phyloP scores from a whole-genome alignment of 805 yeast species.

The Lachancea meyersii region DNA sequence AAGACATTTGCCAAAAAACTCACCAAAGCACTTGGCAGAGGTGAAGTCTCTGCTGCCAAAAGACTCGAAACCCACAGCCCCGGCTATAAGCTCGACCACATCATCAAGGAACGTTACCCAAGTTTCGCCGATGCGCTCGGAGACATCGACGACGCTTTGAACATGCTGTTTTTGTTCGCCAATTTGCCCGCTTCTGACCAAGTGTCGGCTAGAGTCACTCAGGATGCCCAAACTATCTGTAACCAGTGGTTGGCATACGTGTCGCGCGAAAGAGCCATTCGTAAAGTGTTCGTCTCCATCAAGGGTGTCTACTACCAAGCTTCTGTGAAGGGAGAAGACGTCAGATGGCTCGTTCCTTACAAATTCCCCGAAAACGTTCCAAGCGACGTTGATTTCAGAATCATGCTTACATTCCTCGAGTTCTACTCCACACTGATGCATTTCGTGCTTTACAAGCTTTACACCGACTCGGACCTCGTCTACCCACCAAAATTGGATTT shows the following conservation, averaged over 20 bases:
- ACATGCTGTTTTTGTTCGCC: constrained; percentile 89
- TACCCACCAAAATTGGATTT: constrained; percentile 86
- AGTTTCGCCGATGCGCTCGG: constrained; percentile 86
- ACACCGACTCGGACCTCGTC: constrained; percentile 75
- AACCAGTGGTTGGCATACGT: constrained; percentile 95
- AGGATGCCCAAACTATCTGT: constrained; percentile 78
- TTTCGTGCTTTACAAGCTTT: constrained; percentile 78
- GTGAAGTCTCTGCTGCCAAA: constrained; percentile 85
- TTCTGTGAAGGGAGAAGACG: constrained; percentile 79
- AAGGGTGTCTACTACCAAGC: constrained; percentile 97
- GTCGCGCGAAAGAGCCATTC: constrained; percentile 72
- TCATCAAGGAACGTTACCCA: constrained; percentile 93
- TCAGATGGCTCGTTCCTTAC: constrained; percentile 95
- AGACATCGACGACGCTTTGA: constrained; percentile 91
- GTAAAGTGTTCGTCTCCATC: constrained; percentile 90
- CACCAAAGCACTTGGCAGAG: constrained; percentile 83
- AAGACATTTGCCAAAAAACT: constrained; percentile 89
- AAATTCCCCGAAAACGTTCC: constrained; percentile 96
- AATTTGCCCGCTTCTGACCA: constrained; percentile 90
- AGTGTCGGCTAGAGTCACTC: constrained; percentile 73
- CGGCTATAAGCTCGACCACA: constrained; percentile 77
- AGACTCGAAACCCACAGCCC: constrained; percentile 65
- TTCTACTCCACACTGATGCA: constrained; percentile 89
- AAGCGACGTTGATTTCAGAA: constrained; percentile 86
- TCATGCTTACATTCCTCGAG: constrained; percentile 94